Evolutionary conservation across 2,329 filamentous ascomycete species (phyloP), one percentile per base, ranked within the genome.

Genomic region (Pseudogymnoascus sp.): DNA sequence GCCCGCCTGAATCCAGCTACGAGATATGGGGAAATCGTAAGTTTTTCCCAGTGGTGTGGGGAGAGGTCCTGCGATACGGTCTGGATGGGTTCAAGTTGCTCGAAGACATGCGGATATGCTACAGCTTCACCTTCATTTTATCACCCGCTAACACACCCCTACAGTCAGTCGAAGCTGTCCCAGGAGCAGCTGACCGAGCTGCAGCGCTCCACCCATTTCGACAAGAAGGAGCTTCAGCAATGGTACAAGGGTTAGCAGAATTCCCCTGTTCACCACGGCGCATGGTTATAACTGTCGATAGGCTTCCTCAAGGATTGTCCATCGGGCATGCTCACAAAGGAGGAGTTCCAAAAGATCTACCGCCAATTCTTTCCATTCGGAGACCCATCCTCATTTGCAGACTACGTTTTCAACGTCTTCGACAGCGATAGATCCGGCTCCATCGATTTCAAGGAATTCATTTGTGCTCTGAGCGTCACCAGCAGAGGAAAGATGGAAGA

Each of bases 371-470:
- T 99, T 76, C 94, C 94, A 12, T 97, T 97, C 71, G 94, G 94
- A 68, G 94, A 99, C 74, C 94, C 94, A 3, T 96, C 91, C 25
- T 94, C 90, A 2, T 99, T 99, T 74, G 94, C 94, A 73, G 93
- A 97, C 77, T 97, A 97, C 74, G 94, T 99, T 64, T 99, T 99
- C 80, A 96, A 97, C 70, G 94, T 99, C 38, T 99, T 99, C 75
- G 94, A 99, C 75, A 89, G 90, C 72, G 94, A 99, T 77, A 95
- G 96, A 72, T 96, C 91, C 47, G 94, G 94, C 67, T 93, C 90
- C 68, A 99, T 99, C 73, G 94, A 99, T 78, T 99, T 99, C 78
- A 97, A 97, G 75, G 94, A 99, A 77, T 99, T 99, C 77, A 99
- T 99, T 76, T 97, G 93, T 78, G 94, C 94, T 28, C 79, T 99